Base-by-base conservation (phyloP, 805 yeast species). In the Wickerhamiella slavikovae region DNA sequence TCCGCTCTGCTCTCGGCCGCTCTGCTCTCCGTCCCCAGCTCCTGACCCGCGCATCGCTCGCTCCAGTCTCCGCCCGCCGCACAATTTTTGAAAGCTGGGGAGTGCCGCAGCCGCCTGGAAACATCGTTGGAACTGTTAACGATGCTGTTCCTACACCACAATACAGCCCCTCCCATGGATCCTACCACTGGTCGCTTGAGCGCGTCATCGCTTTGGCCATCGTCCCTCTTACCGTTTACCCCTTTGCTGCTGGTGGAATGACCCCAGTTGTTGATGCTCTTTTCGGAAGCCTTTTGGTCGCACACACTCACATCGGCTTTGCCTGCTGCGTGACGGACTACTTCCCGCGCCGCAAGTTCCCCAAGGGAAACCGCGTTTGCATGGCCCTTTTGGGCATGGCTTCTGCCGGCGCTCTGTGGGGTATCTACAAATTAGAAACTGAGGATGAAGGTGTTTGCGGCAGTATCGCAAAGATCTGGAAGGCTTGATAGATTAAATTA, bases 171-270 rank as follows among this genome's bases (percentile, higher is more conserved):
- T 46, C 60, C 29, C 83, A 80, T 45, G 95, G 96, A 28, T 76
- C 91, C 15, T 64, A 68, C 50, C 96, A 83, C 59, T 85, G 98
- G 98, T 59, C 77, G n/a, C 71, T 72, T 43, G 98, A 85, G 60
- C 68, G 78, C 41, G 44, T 67, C 4, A 55, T 80, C 21, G 62
- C 91, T 3, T 50, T 73, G 12, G 68, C 72, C 8, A 57, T 83
- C 49, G 63, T 80, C 15, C 98, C 98, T 19, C 57, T 85, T 36
- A 62, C 71, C 17, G 63, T 73, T 23, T 56, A 71, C 15, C 93
- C 96, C 15, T 66, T 82, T 40, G 64, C 74, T 22, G 62, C 74
- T 27, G 94, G 93, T 17, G 66, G 73, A 11, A 53, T 68, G 38
- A 59, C 71, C 4, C 74, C 92, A 9, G 56, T 71, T 15, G 48